Base-by-base conservation (phyloP, 1,284 basidiomycete genomes). In the Tranzscheliella williamsii region DNA sequence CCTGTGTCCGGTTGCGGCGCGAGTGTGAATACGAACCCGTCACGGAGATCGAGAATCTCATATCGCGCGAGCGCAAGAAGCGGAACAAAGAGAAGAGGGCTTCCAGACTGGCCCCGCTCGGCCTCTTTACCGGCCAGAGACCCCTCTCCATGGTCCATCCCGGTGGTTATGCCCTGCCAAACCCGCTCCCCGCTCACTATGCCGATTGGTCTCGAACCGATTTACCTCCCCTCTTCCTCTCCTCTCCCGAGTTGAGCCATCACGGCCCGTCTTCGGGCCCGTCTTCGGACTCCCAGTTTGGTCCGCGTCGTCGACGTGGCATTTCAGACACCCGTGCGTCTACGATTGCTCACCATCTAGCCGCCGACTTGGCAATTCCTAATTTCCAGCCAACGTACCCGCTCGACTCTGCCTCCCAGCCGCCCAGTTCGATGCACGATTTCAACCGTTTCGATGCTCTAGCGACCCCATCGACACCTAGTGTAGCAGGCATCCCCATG, bases 21-120 rank as follows among this genome's bases (percentile, higher is more conserved):
- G 53, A 64, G 44, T 73, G 70, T 47, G 68, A 68, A 27, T 73
- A 73, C 50, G 65, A 73, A 52, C 65, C 65, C 5, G 70, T 73
- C 11, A 68, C 60, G 11, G 68, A 68, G 31, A 50, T 55, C 31
- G 68, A 73, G 41, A 73, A 73, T 42, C 56, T 72, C 36, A 51
- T 72, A 27, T 72, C 69, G 12, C 66, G 69, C 18, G 69, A 72
- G 30, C 69, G 69, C 21, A 72, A 72, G 54, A 52, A 63, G 9
- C 49, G 67, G 3, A 67, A 63, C 48, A 68, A 66, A 35, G 69
- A 72, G 38, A 57, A 57, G 37, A 64, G 54, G 42, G 42, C 46
- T 5, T 54, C 50, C 27, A 45, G 52, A n/a, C 46, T 54, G 27
- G 61, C 61, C 11, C 43, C 54, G 13, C 38, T 54, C 11, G 47